Evolutionary conservation across 2,329 filamentous ascomycete genomes (phyloP), one percentile per base, ranked within the genome.

Genomic region (Paracorniculantispora psalliotae): DNA sequence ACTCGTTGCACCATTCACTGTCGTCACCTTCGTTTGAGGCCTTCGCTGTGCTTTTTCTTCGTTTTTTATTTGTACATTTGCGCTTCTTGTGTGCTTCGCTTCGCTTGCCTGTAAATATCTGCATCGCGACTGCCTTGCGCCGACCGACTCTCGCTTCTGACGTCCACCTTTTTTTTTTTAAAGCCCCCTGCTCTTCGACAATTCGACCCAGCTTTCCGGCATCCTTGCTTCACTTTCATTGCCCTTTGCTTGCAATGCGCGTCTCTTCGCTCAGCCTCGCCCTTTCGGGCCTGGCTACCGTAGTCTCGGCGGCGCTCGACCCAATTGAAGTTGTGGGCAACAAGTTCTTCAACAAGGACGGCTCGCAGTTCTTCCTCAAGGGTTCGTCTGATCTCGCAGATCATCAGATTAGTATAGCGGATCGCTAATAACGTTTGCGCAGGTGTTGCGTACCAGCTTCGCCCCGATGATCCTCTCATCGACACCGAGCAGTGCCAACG

Each of bases 281-380:
- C 57, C 63, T 79, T 13, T 65, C 70, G 61, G 68, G 72, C 64
- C 64, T 71, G 30, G 68, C 65, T 30, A 66, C 70, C 26, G 65
- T 67, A 30, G 70, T 69, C 47, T 64, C 71, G 33, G 77, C 79
- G 30, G 77, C 79, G 30, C 63, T 84, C 50, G 73, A 80, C 37
- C 75, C 78, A 25, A 77, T 85, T 61, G 75, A 79, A 54, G 73
- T 77, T 21, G 83, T 87, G 57, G 91, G 91, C 53, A 86, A 87
- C 76, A 96, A 96, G 75, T 91, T 96, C 78, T 96, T 96, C 77
- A 86, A 85, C 65, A 84, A 83, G 67, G 84, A 92, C 71, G 91
- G 91, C 63, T 80, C 86, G 33, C 91, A 96, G 70, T 96, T 90
- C 79, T 94, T 85, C 73, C 82, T 94, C 72, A 94, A 92, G 77